Conservation (phyloP, 768 basidiomycete species). For the Leccinum disarticulatum region DNA sequence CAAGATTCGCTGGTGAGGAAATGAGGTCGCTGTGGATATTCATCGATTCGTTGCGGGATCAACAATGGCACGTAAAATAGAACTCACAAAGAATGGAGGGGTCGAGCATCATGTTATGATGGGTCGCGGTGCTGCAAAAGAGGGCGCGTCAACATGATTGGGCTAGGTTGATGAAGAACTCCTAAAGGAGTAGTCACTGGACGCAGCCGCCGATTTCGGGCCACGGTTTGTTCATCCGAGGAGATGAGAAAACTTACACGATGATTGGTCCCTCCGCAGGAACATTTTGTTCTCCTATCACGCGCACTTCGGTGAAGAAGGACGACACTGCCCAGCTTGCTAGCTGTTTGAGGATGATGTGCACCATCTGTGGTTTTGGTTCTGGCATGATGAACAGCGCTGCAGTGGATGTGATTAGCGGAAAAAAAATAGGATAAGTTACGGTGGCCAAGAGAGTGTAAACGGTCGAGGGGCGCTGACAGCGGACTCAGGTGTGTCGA, state of each 20-base stretch:
- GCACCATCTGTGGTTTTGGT: conserved; percentile 47
- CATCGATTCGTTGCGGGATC: conserved; percentile 17
- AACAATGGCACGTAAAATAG: conserved; percentile 12
- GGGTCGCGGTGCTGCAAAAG: conserved; percentile 67
- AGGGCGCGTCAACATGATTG: conserved; percentile 14
- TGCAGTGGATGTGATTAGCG: conserved; percentile 6
- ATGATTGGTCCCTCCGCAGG: conserved; percentile 88
- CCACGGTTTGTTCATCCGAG: not conserved
- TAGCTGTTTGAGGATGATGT: conserved; percentile 68
- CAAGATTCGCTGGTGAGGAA: conserved; percentile 78
- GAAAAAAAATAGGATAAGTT: conserved; percentile 11
- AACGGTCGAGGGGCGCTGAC: not conserved
- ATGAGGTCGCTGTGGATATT: conserved; percentile 60
- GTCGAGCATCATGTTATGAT: conserved; percentile 96
- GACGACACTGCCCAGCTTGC: conserved; percentile 75
- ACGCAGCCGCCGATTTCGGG: conserved; percentile 5
- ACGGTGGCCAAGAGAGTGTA: not conserved
- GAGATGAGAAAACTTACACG: conserved; percentile 56
- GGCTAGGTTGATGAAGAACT: not conserved
- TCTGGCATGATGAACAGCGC: conserved; percentile 22
- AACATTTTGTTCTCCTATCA: conserved; percentile 87
- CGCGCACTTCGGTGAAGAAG: conserved; percentile 86
- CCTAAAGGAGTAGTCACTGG: not conserved
- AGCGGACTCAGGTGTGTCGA: not conserved
- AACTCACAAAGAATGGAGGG: conserved; percentile 76